Base-by-base conservation (phyloP, 139 green algal species). In the Picochlorum sp. region DNA sequence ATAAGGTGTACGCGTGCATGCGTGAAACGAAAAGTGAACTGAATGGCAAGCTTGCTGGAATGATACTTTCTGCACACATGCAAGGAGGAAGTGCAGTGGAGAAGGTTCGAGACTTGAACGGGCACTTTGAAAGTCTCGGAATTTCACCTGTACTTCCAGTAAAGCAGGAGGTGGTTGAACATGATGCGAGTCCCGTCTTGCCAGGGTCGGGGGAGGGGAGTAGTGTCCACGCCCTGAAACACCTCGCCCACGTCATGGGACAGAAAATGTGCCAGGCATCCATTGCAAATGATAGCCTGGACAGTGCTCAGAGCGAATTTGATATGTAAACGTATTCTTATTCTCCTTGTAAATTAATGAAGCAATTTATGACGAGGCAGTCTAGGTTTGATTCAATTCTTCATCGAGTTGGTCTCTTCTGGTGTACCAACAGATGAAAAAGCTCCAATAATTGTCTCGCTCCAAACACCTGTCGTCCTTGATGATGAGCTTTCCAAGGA, bases 371-470 rank as follows among this genome's bases (percentile, higher is more conserved):
- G 6, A 24, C 38, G 4, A 37, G 45, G 23, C 66, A 23, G 44
- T 66, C 55, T 55, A 30, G 4, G 3, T 75, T 62, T 21, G 49
- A 38, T 61, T 51, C 32, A 59, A 34, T 4, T 15, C 61, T 13
- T 41, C 34, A 41, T 41, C 0, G 8, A 41, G 1, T 11, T 41
- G 34, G 47, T 54, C 45, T 23, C 16, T 20, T 8, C 45, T 4
- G 1, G 45, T 52, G 3, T 20, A 52, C 45, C 45, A 52, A 52
- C 16, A n/a, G 16, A 52, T 20, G 45, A 52, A 20, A n/a, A n/a
- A 52, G 18, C 45, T 52, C 16, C 16, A 52, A 18, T 52, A 52
- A 18, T 52, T 11, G 18, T 52, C 45, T 20, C 18, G 16, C 45
- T 52, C 45, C 45, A 52, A 20, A 23, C 16, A n/a, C 18, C 18